phyloP scores from a whole-genome alignment of 1,284 basidiomycete genomes.

The Marasmius sp. region DNA sequence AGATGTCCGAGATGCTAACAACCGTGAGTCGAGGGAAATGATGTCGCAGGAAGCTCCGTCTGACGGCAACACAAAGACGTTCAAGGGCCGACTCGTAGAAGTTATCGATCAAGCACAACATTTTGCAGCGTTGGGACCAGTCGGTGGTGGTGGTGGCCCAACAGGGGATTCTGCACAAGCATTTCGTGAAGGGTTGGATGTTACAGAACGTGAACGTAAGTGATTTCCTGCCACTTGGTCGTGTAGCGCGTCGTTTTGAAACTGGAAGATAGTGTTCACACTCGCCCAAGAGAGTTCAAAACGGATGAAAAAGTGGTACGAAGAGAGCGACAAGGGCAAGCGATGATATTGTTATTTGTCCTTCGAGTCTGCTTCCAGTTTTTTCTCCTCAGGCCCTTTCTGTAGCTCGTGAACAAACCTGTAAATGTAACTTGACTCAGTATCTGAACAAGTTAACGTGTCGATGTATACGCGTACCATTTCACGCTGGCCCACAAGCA shows the following conservation, averaged over 20 bases:
- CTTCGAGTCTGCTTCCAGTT: slow-evolving; percentile 24
- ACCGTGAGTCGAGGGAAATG: slow-evolving; percentile 44
- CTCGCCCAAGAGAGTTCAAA: slow-evolving; percentile 81
- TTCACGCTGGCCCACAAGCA: slow-evolving; percentile 76
- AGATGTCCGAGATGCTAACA: slow-evolving; percentile 68
- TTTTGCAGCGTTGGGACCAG: slow-evolving; percentile 71
- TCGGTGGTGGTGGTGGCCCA: slow-evolving; percentile 48
- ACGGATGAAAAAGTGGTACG: slow-evolving; percentile 81
- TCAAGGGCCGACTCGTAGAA: slow-evolving; percentile 75
- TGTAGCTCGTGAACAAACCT: slow-evolving; percentile 58
- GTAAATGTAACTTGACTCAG: slow-evolving; percentile 23
- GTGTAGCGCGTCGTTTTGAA: neutral
- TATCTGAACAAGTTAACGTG: slow-evolving; percentile 12
- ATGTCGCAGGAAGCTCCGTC: slow-evolving; percentile 4
- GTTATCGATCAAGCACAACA: slow-evolving; percentile 90
- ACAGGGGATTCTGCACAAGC: slow-evolving; percentile 63
- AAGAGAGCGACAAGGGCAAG: slow-evolving; percentile 58
- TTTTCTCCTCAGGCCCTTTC: slow-evolving; percentile 22
- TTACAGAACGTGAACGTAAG: slow-evolving; percentile 84
- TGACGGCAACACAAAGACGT: slow-evolving; percentile 53
- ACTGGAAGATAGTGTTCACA: slow-evolving; percentile 62
- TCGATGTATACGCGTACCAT: slow-evolving; percentile 48
- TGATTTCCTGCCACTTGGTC: slow-evolving; percentile 13
- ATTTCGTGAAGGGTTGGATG: slow-evolving; percentile 87
- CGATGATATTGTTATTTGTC: slow-evolving; percentile 32